Evolutionary conservation across 2,329 filamentous ascomycete species (phyloP), one percentile per base, ranked within the genome.

Genomic region (Pseudocercospora cruenta): DNA sequence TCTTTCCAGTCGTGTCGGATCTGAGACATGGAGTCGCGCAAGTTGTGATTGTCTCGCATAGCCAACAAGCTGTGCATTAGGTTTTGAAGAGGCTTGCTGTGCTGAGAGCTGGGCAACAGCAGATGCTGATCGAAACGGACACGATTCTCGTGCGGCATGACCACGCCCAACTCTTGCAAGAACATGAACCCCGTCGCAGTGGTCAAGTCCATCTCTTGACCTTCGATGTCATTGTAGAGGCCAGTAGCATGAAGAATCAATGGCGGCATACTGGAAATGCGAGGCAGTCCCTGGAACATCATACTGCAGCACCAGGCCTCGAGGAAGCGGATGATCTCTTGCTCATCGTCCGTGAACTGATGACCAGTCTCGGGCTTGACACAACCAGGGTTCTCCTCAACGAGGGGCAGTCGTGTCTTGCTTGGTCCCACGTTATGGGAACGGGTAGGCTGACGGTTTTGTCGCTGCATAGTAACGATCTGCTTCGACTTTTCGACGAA

Each of bases 91-190:
- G 81, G 82, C 31, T 79, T 80, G 19, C 80, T 80, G 33, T 80
- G 74, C 28, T 81, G 78, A 10, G 80, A 78, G 26, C 76, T 80
- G 0, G 86, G 86, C 21, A 88, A 80, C 69, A 83, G 79, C 12
- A 88, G 75, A 62, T 82, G 70, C 64, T 82, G 80, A 74, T 84
- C 84, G 76, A 91, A 92, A 2, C 89, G 83, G 3, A 86, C 82
- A 3, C 85, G 84, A 57, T 92, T 86, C 71, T 93, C 90, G 85
- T 89, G 92, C 0, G 91, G 90, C 7, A 86, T 80, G 49, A 93
- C 84, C 61, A 88, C 87, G 10, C 91, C 91, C 47, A 94, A 82
- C 75, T 95, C 92, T 73, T 94, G 90, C 31, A 95, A 78, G 69
- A 94, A 92, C 0, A 87, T 84, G 83, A 87, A 89, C 39, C 85